phyloP scores from a whole-genome alignment of 306 rosid species.

The Cucumis melo region DNA sequence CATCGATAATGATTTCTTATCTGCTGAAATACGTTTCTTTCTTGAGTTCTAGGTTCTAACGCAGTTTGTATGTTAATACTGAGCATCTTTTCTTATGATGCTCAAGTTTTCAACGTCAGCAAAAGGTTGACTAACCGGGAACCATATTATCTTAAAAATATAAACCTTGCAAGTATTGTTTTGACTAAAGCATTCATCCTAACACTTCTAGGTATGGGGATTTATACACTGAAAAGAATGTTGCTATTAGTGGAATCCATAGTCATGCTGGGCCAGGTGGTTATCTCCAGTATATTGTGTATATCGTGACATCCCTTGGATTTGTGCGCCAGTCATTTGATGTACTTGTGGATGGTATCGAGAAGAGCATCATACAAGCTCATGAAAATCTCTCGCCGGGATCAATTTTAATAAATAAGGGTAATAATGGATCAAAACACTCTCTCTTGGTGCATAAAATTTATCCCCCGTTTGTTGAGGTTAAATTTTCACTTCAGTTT shows the following conservation, averaged over 20 bases:
- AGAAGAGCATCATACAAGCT: constrained; percentile 67
- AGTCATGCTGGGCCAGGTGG: constrained; percentile 99
- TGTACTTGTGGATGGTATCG: constrained; percentile 75
- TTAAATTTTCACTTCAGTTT: not conserved
- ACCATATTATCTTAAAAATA: not conserved
- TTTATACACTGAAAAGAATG: constrained; percentile 67
- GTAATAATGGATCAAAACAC: constrained; percentile 21
- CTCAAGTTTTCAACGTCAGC: not conserved
- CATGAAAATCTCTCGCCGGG: constrained; percentile 82
- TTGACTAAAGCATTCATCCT: not conserved
- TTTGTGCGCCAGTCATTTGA: constrained; percentile 87
- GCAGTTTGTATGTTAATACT: not conserved
- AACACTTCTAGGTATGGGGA: constrained; percentile 47
- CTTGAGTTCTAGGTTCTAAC: not conserved
- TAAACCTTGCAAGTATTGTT: not conserved
- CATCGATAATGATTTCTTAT: not conserved
- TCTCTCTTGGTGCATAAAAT: not conserved
- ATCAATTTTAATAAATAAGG: constrained; percentile 52
- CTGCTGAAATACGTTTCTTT: not conserved
- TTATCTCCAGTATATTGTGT: constrained; percentile 77
- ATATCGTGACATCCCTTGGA: constrained; percentile 81
- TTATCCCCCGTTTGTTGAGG: not conserved
- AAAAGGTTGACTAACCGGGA: not conserved
- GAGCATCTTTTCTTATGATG: not conserved
- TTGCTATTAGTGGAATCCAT: constrained; percentile 90